Evolutionary conservation across 495 filamentous ascomycete species (phyloP).

Genomic region (Tuber indicum): DNA sequence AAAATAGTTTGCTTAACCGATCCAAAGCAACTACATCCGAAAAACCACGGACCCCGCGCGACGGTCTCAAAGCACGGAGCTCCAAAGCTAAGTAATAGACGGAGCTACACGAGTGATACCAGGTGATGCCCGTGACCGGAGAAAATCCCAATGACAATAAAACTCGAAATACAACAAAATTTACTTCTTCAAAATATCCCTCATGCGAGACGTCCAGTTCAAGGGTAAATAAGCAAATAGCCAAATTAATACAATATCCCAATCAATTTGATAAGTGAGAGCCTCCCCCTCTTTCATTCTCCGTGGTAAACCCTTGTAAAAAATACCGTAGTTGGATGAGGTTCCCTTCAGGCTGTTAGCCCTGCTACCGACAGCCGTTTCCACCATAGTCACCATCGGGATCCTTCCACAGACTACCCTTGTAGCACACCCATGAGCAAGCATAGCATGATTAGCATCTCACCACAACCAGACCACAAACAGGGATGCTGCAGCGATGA

Average conservation of each 20-base stretch:
- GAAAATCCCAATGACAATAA: background rate
- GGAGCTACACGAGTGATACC: background rate
- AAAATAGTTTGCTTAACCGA: background rate
- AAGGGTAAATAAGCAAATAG: background rate
- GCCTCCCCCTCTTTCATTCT: background rate
- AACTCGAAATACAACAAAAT: background rate
- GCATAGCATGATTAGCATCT: background rate
- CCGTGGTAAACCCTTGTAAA: background rate
- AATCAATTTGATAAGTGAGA: background rate
- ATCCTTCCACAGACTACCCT: background rate
- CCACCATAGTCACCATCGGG: background rate
- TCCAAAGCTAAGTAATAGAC: background rate
- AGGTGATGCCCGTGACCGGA: background rate
- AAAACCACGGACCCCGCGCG: background rate
- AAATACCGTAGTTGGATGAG: background rate
- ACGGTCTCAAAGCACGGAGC: background rate
- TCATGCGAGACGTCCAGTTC: background rate
- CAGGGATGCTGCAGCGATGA: slow-evolving; percentile 1
- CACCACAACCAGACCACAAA: slow-evolving; percentile 2
- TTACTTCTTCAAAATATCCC: background rate
- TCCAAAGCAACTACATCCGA: background rate
- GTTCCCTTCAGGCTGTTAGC: background rate
- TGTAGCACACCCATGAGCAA: background rate
- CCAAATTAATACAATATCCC: background rate
- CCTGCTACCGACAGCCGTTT: background rate